phyloP scores from a whole-genome alignment of 2,329 filamentous ascomycete species.

The Aspergillus chevalieri region DNA sequence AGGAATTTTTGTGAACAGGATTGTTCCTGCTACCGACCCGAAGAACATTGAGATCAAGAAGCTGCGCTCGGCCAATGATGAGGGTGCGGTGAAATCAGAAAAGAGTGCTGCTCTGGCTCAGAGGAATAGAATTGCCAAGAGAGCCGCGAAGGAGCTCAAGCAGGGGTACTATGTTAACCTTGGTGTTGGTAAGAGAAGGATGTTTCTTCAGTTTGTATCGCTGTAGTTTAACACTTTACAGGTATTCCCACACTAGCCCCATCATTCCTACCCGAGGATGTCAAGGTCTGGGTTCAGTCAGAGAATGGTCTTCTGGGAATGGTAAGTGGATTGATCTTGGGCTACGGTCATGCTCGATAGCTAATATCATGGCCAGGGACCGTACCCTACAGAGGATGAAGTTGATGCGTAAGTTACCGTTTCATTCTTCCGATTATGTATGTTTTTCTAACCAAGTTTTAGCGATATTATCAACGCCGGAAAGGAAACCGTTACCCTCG shows the following conservation, averaged over 20 bases:
- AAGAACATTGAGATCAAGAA: constrained; percentile 70
- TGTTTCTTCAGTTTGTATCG: no score
- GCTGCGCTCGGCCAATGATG: constrained; percentile 39
- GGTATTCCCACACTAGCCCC: constrained; percentile 84
- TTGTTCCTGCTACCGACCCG: constrained; percentile 64
- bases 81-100: constrained; percentile 31
- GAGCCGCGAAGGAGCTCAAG: constrained; percentile 75
- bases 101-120: constrained; percentile 30
- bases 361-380: constrained; percentile 41
- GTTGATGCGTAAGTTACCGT: constrained; percentile 52
- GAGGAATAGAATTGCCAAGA: constrained; percentile 60
- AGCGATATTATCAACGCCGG: constrained; percentile 77
- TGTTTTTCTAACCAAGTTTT: neutral
- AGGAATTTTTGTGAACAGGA: constrained; percentile 75
- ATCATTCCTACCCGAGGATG: constrained; percentile 61
- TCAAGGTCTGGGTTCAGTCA: constrained; percentile 75
- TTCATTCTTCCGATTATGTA: neutral
- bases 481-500: constrained; percentile 77
- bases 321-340: constrained; percentile 13
- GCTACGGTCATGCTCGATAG: neutral
- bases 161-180: constrained; percentile 40
- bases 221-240: constrained; percentile 3
- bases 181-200: constrained; percentile 23
- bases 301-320: constrained; percentile 84
- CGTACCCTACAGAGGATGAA: constrained; percentile 66